A percentile compares a stretch with the other conserved stretches of the same genome.
These are phyloP conservation scores for Boletellus emodensis DNA, from an alignment of 768 basidiomycete species.

Conservation along the genomic window DNA sequence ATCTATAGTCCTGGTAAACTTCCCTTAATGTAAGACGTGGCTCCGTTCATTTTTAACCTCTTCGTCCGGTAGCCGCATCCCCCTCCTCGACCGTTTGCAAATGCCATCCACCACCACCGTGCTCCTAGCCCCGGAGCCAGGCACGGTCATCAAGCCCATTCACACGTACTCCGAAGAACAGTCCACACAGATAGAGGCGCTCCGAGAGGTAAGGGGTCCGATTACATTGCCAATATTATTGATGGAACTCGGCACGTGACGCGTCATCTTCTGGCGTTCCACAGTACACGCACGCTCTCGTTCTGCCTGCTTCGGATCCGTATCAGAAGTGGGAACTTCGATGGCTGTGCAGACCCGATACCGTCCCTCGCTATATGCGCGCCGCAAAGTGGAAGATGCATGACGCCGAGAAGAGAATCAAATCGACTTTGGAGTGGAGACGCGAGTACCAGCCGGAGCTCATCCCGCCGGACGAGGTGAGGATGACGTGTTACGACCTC, in stretches of 20 bases:
- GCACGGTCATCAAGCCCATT: constrained; percentile 49
- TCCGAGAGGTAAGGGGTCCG: constrained; percentile 51
- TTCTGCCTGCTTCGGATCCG: constrained; percentile 62
- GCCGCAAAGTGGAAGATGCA: constrained; percentile 80
- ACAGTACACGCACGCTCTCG: constrained; percentile 65
- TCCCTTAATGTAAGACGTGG: no score
- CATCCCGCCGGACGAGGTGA: constrained; percentile 71
- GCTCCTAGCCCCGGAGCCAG: constrained; percentile 52
- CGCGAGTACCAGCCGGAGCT: constrained; percentile 82
- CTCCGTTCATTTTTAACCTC: no score
- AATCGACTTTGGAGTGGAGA: constrained; percentile 79
- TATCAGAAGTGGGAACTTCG: constrained; percentile 75
- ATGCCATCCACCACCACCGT: constrained; percentile 46
- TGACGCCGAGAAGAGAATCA: constrained; percentile 75
- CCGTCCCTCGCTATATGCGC: constrained; percentile 68
- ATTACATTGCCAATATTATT: not conserved
- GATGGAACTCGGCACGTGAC: not conserved
- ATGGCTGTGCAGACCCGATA: constrained; percentile 71
- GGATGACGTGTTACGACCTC: not conserved
- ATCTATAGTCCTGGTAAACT: no score
- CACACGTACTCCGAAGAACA: constrained; percentile 65
- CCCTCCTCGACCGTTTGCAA: not conserved
- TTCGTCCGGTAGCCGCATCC: not conserved
- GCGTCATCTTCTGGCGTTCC: not conserved
- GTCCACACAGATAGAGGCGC: constrained; percentile 49